Evolutionary conservation across 305 asterid species (phyloP).

Genomic region (Vinca major): DNA sequence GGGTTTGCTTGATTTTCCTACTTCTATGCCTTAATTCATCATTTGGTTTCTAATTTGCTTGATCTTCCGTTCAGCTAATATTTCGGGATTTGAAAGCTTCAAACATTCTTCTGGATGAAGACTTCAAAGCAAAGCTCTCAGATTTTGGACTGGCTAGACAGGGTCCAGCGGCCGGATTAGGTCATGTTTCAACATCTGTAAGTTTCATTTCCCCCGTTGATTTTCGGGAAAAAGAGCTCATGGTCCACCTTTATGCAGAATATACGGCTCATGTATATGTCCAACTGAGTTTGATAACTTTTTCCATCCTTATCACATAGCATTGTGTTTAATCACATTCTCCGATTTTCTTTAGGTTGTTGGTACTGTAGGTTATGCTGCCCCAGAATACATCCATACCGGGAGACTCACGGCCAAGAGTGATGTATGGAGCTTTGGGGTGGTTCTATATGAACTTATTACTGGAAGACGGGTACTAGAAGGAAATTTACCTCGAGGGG

Average conservation of each 20-base stretch:
- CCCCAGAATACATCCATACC: constrained; percentile 77
- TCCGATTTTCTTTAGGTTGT: constrained; percentile 41
- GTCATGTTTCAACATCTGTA: constrained; percentile 76
- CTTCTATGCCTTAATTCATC: constrained; percentile 1
- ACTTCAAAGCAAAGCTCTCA: constrained; percentile 75
- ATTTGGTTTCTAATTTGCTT: constrained; percentile 14
- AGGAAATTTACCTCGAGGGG: constrained; percentile 71
- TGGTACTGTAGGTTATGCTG: constrained; percentile 93
- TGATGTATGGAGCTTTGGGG: constrained; percentile 95
- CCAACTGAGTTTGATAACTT: neutral
- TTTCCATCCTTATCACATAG: neutral
- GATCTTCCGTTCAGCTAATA: constrained; percentile 46
- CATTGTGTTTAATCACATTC: neutral
- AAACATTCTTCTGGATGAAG: constrained; percentile 73
- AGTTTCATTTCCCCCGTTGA: constrained; percentile 24
- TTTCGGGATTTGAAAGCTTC: constrained; percentile 91
- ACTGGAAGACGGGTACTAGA: constrained; percentile 87
- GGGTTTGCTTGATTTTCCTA: neutral
- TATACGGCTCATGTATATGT: neutral
- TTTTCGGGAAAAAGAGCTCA: neutral
- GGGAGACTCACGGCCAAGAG: constrained; percentile 83
- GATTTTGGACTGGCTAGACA: constrained; percentile 93
- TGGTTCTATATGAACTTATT: constrained; percentile 77
- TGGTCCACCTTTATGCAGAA: neutral
- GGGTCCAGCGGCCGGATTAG: constrained; percentile 73